phyloP scores from a whole-genome alignment of 495 filamentous ascomycete species.

The Penicillium roqueforti region DNA sequence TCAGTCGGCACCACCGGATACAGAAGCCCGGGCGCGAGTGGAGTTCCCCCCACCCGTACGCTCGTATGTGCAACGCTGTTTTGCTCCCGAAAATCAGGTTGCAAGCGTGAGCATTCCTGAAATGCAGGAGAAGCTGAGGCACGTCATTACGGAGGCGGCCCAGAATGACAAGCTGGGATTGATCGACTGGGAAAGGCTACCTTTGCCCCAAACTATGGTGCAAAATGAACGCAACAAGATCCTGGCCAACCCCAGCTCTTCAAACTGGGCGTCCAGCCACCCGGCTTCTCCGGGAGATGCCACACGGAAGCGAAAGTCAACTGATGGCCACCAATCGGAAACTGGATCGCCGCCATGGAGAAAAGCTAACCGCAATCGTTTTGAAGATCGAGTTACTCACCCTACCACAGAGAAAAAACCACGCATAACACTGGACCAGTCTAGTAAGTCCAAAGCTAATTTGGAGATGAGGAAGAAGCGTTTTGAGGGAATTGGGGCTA shows the following conservation, averaged over 20 bases:
- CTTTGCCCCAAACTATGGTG: conserved; percentile 85
- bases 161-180: conserved; percentile 61
- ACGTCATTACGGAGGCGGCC: conserved; percentile 76
- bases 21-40: conserved; percentile 43
- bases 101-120: conserved; percentile 60
- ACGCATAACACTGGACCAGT: conserved; percentile 44
- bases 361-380: conserved; percentile 58
- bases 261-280: conserved; percentile 33
- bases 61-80: conserved; percentile 77
- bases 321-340: conserved; percentile 51
- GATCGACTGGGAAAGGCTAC: conserved; percentile 77
- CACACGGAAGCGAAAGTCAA: conserved; percentile 76
- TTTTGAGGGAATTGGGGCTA: conserved; percentile 65
- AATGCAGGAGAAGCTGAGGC: conserved; percentile 79
- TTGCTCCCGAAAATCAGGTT: conserved; percentile 65
- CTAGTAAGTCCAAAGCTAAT: conserved; percentile 86
- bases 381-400: conserved; percentile 76
- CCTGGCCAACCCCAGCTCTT: conserved; percentile 36
- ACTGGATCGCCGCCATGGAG: conserved; percentile 65
- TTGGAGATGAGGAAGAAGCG: conserved; percentile 85
- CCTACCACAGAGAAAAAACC: conserved; percentile 58
- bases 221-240: conserved; percentile 60
- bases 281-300: conserved; percentile 29
- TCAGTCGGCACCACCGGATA: conserved; percentile 14
- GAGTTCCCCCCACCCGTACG: conserved; percentile 75